These are phyloP conservation scores for Saccharomycopsis capsularis DNA, from an alignment of 805 yeast genomes.

Conservation along the genomic window DNA sequence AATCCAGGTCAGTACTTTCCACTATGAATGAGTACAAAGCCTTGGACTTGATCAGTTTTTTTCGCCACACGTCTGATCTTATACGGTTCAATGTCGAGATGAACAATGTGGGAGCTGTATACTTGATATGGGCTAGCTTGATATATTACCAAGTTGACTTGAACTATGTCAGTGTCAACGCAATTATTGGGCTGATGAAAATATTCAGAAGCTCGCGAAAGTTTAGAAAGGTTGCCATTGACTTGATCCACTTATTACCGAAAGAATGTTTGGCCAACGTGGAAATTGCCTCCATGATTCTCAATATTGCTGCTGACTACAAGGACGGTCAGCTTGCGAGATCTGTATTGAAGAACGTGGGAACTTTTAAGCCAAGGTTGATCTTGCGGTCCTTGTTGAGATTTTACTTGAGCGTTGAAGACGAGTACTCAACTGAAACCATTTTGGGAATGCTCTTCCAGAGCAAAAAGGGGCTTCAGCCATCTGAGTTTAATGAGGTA, in stretches of 20 bases:
- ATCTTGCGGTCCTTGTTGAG: conserved; percentile 5
- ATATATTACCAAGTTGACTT: conserved; percentile 5
- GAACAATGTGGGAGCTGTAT: conserved; percentile 12
- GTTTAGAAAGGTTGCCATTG: conserved; percentile 8
- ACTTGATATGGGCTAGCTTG: conserved; percentile 9
- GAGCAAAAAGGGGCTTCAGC: conserved; percentile 3
- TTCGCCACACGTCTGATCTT: background rate
- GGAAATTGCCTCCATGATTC: background rate
- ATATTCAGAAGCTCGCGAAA: conserved; percentile 3
- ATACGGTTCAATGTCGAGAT: conserved; percentile 2
- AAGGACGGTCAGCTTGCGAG: conserved; percentile 9
- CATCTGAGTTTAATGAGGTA: conserved; percentile 9
- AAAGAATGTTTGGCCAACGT: conserved; percentile 1
- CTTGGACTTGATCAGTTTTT: background rate
- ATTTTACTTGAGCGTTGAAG: conserved; percentile 7
- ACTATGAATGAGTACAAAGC: no score
- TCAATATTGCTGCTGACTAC: conserved; percentile 7
- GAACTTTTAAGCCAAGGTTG: conserved; percentile 1
- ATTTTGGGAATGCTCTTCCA: conserved; percentile 4
- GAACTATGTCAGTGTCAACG: background rate
- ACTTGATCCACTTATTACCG: conserved; percentile 6
- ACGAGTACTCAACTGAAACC: conserved; percentile 9
- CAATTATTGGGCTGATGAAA: conserved; percentile 1
- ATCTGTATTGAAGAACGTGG: background rate
- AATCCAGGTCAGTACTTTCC: no score